Conservation (phyloP, 768 basidiomycete species). For the Leccinum olivaceopallidum region DNA sequence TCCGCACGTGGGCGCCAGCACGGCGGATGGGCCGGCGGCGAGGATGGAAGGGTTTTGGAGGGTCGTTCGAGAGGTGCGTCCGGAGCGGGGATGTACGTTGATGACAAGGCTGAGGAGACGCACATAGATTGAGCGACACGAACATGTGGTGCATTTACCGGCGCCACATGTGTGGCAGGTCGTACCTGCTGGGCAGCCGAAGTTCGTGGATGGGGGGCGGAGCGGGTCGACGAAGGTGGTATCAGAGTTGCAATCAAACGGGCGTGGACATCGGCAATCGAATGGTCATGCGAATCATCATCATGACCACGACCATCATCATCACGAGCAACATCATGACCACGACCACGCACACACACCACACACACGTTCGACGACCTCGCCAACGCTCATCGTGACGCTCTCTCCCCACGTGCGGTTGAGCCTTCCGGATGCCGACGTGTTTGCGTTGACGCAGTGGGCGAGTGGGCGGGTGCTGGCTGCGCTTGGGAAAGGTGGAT, state of each 20-base stretch:
- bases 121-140: slow-evolving; percentile 76
- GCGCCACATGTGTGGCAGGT: slow-evolving; percentile 92
- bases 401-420: slow-evolving; percentile 74
- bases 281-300: slow-evolving; percentile 15
- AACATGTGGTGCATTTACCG: slow-evolving; percentile 78
- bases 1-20: not conserved
- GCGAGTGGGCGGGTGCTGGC: slow-evolving; percentile 66
- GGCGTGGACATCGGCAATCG: not conserved
- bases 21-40: slow-evolving; percentile 38
- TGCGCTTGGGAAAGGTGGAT: slow-evolving; percentile 45
- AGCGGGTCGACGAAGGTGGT: not conserved
- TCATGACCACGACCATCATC: slow-evolving; percentile 7
- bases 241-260: not conserved
- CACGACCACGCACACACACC: slow-evolving; percentile 2
- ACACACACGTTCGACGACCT: slow-evolving; percentile 9
- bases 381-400: slow-evolving; percentile 66
- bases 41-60: slow-evolving; percentile 83
- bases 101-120: not conserved
- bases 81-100: slow-evolving; percentile 3
- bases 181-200: slow-evolving; percentile 42
- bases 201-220: slow-evolving; percentile 4
- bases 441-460: slow-evolving; percentile 73
- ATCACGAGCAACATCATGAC: slow-evolving; percentile 11
- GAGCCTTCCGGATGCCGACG: slow-evolving; percentile 68
- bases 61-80: slow-evolving; percentile 76